Conservation (phyloP, 257 asterid genomes). For the Nyctanthes arbortristis region DNA sequence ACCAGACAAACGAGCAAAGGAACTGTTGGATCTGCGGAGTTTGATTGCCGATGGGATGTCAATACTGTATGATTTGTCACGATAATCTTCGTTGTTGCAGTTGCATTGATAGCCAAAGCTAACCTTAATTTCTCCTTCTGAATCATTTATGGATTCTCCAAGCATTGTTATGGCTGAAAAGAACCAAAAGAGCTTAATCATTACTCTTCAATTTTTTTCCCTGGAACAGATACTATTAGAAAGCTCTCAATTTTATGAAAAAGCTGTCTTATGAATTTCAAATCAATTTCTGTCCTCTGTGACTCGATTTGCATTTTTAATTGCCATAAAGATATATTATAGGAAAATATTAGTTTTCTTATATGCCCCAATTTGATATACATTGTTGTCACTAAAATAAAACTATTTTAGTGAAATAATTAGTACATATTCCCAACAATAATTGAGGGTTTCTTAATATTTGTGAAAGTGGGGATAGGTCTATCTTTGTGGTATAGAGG, state of each 20-base stretch:
- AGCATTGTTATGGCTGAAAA: slow-evolving; percentile 49
- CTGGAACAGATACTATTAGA: neutral
- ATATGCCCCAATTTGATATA: no score
- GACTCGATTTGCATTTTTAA: neutral
- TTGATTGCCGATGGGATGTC: slow-evolving; percentile 54
- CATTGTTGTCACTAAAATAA: neutral
- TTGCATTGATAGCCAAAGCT: slow-evolving; percentile 87
- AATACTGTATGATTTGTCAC: slow-evolving; percentile 46
- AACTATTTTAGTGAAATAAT: no score
- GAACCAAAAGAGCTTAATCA: slow-evolving; percentile 11
- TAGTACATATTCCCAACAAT: no score
- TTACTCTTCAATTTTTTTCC: neutral
- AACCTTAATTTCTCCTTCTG: slow-evolving; percentile 64
- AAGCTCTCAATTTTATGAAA: no score
- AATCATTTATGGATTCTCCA: slow-evolving; percentile 43
- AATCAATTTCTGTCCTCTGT: no score
- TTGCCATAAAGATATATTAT: neutral
- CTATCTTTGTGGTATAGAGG: no score
- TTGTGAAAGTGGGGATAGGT: no score
- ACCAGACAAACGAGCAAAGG: slow-evolving; percentile 88
- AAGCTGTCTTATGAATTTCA: no score
- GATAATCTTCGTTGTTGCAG: slow-evolving; percentile 33
- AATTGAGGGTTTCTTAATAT: no score
- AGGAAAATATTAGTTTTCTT: no score
- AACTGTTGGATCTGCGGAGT: slow-evolving; percentile 57